Evolutionary conservation across 805 yeast genomes (phyloP).

Genomic region (Starmerella potacharoeniae): DNA sequence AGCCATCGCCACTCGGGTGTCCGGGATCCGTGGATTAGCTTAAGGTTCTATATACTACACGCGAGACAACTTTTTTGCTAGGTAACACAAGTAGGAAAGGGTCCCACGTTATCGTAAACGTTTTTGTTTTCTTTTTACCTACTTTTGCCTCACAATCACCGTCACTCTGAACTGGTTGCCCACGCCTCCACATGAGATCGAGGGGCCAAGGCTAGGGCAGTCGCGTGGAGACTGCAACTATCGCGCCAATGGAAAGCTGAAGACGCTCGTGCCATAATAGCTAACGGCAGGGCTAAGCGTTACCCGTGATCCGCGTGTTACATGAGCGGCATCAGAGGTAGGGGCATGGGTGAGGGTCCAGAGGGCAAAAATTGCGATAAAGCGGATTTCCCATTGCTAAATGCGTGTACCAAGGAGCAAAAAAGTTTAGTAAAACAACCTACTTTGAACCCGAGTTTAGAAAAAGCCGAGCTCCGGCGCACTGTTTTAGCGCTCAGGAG

Average conservation of each 20-base stretch:
- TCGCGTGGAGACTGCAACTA: background rate
- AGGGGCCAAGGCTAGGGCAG: background rate
- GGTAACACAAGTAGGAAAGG: no score
- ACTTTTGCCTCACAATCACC: no score
- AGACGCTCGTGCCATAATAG: background rate
- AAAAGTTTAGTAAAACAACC: conserved; percentile 4
- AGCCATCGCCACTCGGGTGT: no score
- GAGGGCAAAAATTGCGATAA: background rate
- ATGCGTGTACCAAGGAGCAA: background rate
- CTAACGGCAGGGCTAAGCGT: conserved; percentile 1
- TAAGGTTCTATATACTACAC: no score
- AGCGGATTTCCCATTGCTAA: background rate
- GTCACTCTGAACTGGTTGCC: background rate
- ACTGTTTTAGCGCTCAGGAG: conserved; percentile 1
- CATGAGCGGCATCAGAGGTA: background rate
- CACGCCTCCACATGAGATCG: background rate
- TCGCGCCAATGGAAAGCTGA: background rate
- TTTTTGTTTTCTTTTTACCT: no score
- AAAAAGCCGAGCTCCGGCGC: conserved; percentile 1
- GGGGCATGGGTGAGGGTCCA: background rate
- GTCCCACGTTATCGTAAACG: no score
- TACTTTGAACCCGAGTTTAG: conserved; percentile 1
- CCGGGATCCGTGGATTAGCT: no score
- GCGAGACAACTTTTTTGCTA: no score
- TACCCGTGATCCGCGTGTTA: background rate